Conservation (phyloP, 1,139 yeast genomes). For the Tardiomyces depauwii region DNA sequence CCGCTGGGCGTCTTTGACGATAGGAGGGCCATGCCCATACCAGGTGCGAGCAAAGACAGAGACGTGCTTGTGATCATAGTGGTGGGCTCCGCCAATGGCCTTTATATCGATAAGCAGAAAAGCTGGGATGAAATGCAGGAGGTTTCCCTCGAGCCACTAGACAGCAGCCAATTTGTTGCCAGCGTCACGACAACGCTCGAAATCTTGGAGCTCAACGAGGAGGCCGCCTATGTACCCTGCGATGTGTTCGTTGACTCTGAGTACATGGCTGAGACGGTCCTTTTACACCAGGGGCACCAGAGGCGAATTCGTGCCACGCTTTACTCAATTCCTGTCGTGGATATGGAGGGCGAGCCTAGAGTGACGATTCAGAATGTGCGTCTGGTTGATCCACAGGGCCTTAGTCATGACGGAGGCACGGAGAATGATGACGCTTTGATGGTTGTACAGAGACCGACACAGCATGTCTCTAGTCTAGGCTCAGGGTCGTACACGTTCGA, state of each 20-base stretch:
- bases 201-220: constrained; percentile 16
- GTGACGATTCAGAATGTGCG: constrained; percentile 11
- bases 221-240: constrained; percentile 16
- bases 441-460: constrained; percentile 2
- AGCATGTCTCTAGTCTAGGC: constrained; percentile 7
- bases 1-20: no score
- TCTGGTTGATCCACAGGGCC: constrained; percentile 13
- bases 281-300: constrained; percentile 21
- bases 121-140: constrained; percentile 26
- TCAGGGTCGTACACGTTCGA: constrained; percentile 6
- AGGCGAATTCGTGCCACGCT: constrained; percentile 15
- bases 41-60: no score
- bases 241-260: constrained; percentile 9
- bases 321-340: constrained; percentile 8
- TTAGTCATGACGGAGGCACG: constrained; percentile 5
- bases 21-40: no score
- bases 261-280: constrained; percentile 7
- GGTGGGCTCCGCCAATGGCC: constrained; percentile 11
- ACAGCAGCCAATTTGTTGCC: constrained; percentile 1
- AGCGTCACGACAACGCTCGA: constrained; percentile 7
- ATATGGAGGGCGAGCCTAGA: constrained; percentile 1
- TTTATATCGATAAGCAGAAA: constrained; percentile 15
- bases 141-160: constrained; percentile 5
- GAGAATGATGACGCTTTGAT: constrained; percentile 3
- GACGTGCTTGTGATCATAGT: constrained; percentile 5